Conservation (phyloP, 1,284 basidiomycete genomes). For the Volvariella surrecta region DNA sequence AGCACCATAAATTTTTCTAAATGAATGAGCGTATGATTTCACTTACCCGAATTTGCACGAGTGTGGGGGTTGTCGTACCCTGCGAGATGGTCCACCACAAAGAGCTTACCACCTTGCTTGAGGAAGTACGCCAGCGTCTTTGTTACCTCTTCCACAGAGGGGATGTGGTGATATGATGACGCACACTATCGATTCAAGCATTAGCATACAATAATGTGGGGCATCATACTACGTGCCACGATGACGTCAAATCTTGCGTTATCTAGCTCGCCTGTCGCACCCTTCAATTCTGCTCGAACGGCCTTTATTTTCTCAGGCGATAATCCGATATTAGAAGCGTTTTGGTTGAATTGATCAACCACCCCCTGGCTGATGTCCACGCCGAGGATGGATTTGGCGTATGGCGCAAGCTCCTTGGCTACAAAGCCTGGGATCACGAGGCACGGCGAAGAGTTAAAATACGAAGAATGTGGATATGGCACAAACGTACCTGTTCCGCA, state of each 20-base stretch:
- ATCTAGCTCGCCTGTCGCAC: slow-evolving; percentile 35
- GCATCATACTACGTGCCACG: slow-evolving; percentile 22
- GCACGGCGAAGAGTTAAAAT: slow-evolving; percentile 1
- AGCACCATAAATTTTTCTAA: background rate
- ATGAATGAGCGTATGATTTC: background rate
- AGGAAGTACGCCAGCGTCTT: slow-evolving; percentile 42
- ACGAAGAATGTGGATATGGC: background rate
- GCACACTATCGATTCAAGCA: slow-evolving; percentile 38
- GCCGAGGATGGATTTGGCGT: slow-evolving; percentile 52
- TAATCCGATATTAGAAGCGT: slow-evolving; percentile 48
- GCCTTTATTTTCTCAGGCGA: slow-evolving; percentile 50
- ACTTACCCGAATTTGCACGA: too few species aligned
- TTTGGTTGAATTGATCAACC: slow-evolving; percentile 56
- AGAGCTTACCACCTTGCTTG: slow-evolving; percentile 51
- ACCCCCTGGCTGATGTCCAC: slow-evolving; percentile 61
- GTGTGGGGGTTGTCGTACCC: slow-evolving; percentile 12
- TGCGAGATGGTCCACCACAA: slow-evolving; percentile 32
- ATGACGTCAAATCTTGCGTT: slow-evolving; percentile 54
- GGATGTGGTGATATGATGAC: slow-evolving; percentile 61
- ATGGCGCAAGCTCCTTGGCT: slow-evolving; percentile 43
- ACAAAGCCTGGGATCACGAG: slow-evolving; percentile 37
- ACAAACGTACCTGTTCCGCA: slow-evolving; percentile 50
- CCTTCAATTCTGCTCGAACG: slow-evolving; percentile 39
- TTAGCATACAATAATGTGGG: background rate
- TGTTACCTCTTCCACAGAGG: slow-evolving; percentile 40